These are phyloP conservation scores for Naganishia vaughanmartiniae DNA, from an alignment of 768 basidiomycete species.

Conservation along the genomic window DNA sequence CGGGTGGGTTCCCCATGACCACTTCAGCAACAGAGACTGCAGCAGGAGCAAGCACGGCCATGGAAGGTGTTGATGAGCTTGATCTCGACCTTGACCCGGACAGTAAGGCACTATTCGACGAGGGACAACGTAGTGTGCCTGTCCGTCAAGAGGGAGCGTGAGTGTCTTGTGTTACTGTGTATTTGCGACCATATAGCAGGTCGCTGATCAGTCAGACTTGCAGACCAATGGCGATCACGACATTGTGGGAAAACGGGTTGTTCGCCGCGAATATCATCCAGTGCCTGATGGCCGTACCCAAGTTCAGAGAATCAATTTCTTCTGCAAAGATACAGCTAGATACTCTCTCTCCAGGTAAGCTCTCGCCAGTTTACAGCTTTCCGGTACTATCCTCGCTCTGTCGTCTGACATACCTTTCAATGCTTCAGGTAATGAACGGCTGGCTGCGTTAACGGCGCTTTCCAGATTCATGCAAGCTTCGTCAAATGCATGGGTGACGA, in stretches of 20 bases:
- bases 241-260: slow-evolving; percentile 13
- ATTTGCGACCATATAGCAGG: neutral
- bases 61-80: slow-evolving; percentile 12
- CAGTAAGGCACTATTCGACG: slow-evolving; percentile 5
- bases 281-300: slow-evolving; percentile 9
- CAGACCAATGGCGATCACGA: slow-evolving; percentile 13
- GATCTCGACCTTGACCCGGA: slow-evolving; percentile 17
- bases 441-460: neutral
- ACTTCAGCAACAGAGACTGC: slow-evolving; percentile 2
- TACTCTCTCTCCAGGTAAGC: neutral
- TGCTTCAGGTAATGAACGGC: slow-evolving; percentile 2
- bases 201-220: neutral
- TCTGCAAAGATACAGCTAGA: neutral
- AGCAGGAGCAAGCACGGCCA: neutral
- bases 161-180: neutral
- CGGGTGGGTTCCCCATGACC: neutral
- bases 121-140: slow-evolving; percentile 10
- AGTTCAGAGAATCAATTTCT: neutral
- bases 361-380: neutral
- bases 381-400: neutral
- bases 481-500: slow-evolving; percentile 13
- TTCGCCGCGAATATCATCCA: slow-evolving; percentile 18
- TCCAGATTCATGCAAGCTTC: slow-evolving; percentile 16
- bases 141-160: slow-evolving; percentile 10
- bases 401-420: neutral